Percentiles rank a stretch among this genome's conserved stretches.
These are phyloP conservation scores for Saururus chinensis DNA, from an alignment of 164 flowering plant genomes.

Conservation along the genomic window DNA sequence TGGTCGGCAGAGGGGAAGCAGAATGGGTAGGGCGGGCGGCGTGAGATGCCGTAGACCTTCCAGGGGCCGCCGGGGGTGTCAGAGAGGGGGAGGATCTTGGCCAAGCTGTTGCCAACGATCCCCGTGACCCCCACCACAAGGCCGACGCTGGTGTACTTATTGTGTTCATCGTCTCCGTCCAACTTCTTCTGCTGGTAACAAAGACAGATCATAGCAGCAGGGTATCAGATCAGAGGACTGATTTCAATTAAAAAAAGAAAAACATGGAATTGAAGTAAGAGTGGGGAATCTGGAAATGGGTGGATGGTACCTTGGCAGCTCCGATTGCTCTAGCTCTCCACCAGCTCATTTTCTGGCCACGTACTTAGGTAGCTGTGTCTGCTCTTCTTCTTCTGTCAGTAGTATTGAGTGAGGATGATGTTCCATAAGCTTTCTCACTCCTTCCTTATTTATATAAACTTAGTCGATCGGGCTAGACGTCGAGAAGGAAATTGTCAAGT, in stretches of 20 bases:
- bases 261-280: not conserved
- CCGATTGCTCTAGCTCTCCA: too few species aligned
- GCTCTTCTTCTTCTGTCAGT: too few species aligned
- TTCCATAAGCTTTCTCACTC: too few species aligned
- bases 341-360: too few species aligned
- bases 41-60: slow-evolving; percentile 83
- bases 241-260: too few species aligned
- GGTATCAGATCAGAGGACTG: not conserved
- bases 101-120: slow-evolving; percentile 67
- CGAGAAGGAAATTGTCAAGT: too few species aligned
- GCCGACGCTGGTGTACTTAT: slow-evolving; percentile 40
- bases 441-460: too few species aligned
- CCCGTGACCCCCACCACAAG: slow-evolving; percentile 73
- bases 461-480: too few species aligned
- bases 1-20: slow-evolving; percentile 47
- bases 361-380: too few species aligned
- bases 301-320: too few species aligned
- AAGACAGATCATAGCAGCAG: not conserved
- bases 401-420: too few species aligned
- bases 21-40: slow-evolving; percentile 60
- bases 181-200: slow-evolving; percentile 44
- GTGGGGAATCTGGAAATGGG: not conserved
- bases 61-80: slow-evolving; percentile 83
- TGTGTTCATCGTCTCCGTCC: slow-evolving; percentile 29
- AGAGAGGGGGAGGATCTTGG: too few species aligned